Percentiles rank a stretch among this genome's conserved stretches.
phyloP scores from a whole-genome alignment of 2,329 filamentous ascomycete species.

The Epichloe hybrida region DNA sequence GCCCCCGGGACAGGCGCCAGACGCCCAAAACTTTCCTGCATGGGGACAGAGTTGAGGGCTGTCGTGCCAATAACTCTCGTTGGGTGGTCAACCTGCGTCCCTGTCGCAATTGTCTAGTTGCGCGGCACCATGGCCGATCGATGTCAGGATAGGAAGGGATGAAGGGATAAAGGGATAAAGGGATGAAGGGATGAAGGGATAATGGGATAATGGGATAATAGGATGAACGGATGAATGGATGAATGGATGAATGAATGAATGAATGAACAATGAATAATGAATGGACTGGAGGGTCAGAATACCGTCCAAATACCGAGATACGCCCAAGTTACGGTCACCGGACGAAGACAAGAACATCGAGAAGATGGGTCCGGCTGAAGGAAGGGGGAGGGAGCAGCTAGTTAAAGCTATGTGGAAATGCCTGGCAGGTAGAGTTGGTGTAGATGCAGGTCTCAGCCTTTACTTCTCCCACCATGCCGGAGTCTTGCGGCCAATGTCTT shows the following conservation, averaged over 20 bases:
- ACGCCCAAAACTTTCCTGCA: neutral
- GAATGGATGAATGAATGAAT: no score
- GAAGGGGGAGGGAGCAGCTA: no score
- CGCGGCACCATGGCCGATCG: neutral
- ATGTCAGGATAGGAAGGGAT: no score
- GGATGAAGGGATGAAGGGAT: no score
- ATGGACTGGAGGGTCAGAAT: neutral
- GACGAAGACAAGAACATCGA: no score
- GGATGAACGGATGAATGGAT: no score
- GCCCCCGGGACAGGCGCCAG: neutral
- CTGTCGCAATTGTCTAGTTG: neutral
- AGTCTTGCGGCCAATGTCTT: neutral
- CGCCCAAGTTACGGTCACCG: no score
- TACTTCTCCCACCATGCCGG: no score
- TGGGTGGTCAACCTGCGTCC: neutral
- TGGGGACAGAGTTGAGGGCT: neutral
- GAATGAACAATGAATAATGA: no score
- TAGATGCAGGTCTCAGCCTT: neutral
- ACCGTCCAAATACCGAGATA: neutral
- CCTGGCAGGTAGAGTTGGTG: no score
- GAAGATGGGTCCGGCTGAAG: no score
- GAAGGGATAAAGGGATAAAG: no score
- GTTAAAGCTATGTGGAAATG: neutral
- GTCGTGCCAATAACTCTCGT: neutral
- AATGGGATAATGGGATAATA: rapidly evolving